Conservation (phyloP, 768 basidiomycete species). For the Asterophora lycoperdoides region DNA sequence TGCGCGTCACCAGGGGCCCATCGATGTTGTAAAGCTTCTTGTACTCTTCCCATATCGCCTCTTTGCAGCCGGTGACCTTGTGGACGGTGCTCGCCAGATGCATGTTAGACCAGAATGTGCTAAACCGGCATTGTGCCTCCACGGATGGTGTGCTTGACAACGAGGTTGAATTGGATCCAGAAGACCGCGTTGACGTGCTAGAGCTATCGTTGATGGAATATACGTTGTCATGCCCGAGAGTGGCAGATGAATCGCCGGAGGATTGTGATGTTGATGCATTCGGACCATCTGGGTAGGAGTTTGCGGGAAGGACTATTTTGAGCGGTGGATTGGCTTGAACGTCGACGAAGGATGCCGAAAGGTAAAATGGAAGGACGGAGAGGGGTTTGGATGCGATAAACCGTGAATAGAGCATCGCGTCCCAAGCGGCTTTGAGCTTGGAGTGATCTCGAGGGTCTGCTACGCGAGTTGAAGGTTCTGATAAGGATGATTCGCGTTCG, state of each 20-base stretch:
- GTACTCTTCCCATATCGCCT: slow-evolving; percentile 66
- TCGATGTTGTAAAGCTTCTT: slow-evolving; percentile 40
- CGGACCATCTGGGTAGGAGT: slow-evolving; percentile 23
- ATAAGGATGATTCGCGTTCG: slow-evolving; percentile 8
- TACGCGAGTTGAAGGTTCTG: slow-evolving; percentile 11
- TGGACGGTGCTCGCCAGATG: slow-evolving; percentile 60
- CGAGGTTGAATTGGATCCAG: neutral
- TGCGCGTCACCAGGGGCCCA: slow-evolving; percentile 33
- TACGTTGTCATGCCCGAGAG: neutral
- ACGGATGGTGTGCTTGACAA: neutral
- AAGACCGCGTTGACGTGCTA: slow-evolving; percentile 1
- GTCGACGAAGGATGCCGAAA: slow-evolving; percentile 50
- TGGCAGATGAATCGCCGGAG: neutral
- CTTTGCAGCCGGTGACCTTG: slow-evolving; percentile 60
- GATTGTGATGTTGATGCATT: neutral
- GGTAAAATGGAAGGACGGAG: slow-evolving; percentile 63
- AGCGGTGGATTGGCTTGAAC: slow-evolving; percentile 46
- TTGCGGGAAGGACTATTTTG: slow-evolving; percentile 54
- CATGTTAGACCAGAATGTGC: slow-evolving; percentile 49
- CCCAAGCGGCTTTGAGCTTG: slow-evolving; percentile 60
- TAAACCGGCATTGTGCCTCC: neutral
- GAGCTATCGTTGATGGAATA: neutral
- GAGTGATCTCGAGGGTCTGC: slow-evolving; percentile 58
- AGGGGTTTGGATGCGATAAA: slow-evolving; percentile 53
- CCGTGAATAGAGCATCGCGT: slow-evolving; percentile 55